Evolutionary conservation across 2,329 filamentous ascomycete species (phyloP), one percentile per base, ranked within the genome.

Genomic region (Taxawa tesnikishii): DNA sequence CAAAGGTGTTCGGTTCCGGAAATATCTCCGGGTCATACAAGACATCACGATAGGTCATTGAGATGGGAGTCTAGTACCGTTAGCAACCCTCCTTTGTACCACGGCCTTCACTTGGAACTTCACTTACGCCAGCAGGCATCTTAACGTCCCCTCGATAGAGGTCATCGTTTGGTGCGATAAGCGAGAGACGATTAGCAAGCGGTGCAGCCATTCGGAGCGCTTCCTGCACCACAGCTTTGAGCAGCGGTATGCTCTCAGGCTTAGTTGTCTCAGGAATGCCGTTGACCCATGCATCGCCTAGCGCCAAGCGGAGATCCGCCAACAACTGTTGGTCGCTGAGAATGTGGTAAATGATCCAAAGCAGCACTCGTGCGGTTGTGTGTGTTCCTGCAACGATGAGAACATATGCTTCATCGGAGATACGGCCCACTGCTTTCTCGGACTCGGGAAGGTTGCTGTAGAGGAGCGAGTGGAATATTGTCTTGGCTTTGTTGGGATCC

Each of bases 1-100:
- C 43, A 35, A 62, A 61, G 10, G 30, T 45, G 7, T 42, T 38
- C 0, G 58, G 43, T 5, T 54, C 29, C 2, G 50, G 49, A 33
- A 57, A 62, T 9, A 54, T 30, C 1, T 33, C 30, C 12, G 39
- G 15, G 36, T 54, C 34, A 45, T 32, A 27, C 45, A 46, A 15
- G 42, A 34, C 9, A 45, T 43, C 47, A 51, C 48, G 28, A 44
- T 43, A n/a, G n/a, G n/a, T n/a, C n/a, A n/a, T n/a, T n/a, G n/a
- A n/a, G n/a, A n/a, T n/a, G n/a, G n/a, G 10, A 57, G 43, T 2
- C 47, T 41, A 2, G 43, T 46, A 15, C 45, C 47, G 21, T 31
- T 21, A 6, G 43, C 40, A 15, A 44, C 40, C 4, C 27, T 26
- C 28, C 23, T 34, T 10, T 28, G n/a, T n/a, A n/a, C n/a, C n/a